A percentile compares a stretch with the other conserved stretches of the same genome.
phyloP scores from a whole-genome alignment of 2,329 filamentous ascomycete genomes.

The Fusarium sp. region DNA sequence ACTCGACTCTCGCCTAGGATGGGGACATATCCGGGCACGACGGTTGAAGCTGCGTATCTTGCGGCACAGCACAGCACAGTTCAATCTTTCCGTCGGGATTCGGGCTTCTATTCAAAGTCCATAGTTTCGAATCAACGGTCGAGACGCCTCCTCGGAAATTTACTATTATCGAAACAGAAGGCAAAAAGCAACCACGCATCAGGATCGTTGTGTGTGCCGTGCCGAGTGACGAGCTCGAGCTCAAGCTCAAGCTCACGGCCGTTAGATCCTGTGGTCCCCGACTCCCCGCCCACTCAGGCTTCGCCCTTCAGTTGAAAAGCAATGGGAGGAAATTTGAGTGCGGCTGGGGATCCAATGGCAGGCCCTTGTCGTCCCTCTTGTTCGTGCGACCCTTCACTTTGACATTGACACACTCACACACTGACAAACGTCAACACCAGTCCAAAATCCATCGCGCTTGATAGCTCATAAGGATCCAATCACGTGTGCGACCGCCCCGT shows the following conservation, averaged over 20 bases:
- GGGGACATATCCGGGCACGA: constrained; percentile 2
- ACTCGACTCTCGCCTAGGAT: neutral
- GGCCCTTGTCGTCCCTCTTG: constrained; percentile 13
- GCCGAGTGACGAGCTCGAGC: too few species aligned
- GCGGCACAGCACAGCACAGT: constrained; percentile 17
- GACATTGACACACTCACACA: neutral
- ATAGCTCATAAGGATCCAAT: constrained; percentile 23
- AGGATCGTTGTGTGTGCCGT: neutral
- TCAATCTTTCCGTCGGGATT: neutral
- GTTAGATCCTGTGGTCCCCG: neutral
- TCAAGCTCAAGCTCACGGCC: too few species aligned
- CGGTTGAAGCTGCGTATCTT: constrained; percentile 26
- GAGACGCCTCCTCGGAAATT: constrained; percentile 12
- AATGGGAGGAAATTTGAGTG: constrained; percentile 10
- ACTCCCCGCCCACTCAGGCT: constrained; percentile 10
- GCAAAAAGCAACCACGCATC: neutral
- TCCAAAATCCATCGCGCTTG: constrained; percentile 33
- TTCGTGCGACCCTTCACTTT: constrained; percentile 11
- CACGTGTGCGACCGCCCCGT: neutral
- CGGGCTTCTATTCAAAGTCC: too few species aligned
- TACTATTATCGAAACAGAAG: neutral
- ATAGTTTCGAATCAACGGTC: neutral
- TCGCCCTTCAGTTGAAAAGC: constrained; percentile 34
- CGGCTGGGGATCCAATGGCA: constrained; percentile 35
- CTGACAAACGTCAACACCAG: neutral